Percentiles rank a stretch among this genome's conserved stretches.
phyloP scores from a whole-genome alignment of 129 eudicot species.

The Flaveria brownii region DNA sequence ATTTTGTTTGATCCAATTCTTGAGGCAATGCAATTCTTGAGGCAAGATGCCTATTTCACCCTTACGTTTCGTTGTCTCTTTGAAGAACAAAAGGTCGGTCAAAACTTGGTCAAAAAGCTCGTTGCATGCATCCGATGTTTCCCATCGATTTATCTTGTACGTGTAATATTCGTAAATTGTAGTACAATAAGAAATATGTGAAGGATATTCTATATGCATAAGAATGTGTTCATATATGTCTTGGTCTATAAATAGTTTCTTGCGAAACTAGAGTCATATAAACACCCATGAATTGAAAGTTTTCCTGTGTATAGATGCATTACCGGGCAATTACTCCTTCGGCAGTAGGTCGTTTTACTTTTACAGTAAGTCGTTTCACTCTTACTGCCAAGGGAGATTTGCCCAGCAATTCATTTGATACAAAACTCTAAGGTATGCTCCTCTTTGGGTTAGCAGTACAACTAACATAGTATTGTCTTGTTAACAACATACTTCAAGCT shows the following conservation, averaged over 20 bases:
- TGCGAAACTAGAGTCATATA: not conserved
- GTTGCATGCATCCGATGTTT: constrained; percentile 1
- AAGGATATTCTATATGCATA: constrained; percentile 34
- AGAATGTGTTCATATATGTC: constrained; percentile 12
- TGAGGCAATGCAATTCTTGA: constrained; percentile 14
- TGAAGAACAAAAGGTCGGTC: constrained; percentile 30
- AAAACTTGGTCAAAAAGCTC: constrained; percentile 10
- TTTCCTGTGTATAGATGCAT: constrained; percentile 20
- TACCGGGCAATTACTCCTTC: constrained; percentile 34
- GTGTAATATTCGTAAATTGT: constrained; percentile 2
- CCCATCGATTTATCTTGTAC: not conserved
- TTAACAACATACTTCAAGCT: not conserved
- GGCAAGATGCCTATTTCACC: constrained; percentile 13
- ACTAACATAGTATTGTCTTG: not conserved
- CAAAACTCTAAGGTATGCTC: constrained; percentile 1
- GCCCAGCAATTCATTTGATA: constrained; percentile 35
- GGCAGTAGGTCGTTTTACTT: constrained; percentile 26
- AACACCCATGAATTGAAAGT: not conserved
- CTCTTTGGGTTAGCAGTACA: not conserved
- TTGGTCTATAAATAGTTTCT: constrained; percentile 26
- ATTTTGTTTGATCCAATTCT: not conserved
- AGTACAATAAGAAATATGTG: constrained; percentile 18
- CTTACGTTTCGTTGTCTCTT: constrained; percentile 27
- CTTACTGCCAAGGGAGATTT: constrained; percentile 45
- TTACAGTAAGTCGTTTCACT: not conserved